phyloP scores from a whole-genome alignment of 257 asterid species.

The Ocimum tenuiflorum region DNA sequence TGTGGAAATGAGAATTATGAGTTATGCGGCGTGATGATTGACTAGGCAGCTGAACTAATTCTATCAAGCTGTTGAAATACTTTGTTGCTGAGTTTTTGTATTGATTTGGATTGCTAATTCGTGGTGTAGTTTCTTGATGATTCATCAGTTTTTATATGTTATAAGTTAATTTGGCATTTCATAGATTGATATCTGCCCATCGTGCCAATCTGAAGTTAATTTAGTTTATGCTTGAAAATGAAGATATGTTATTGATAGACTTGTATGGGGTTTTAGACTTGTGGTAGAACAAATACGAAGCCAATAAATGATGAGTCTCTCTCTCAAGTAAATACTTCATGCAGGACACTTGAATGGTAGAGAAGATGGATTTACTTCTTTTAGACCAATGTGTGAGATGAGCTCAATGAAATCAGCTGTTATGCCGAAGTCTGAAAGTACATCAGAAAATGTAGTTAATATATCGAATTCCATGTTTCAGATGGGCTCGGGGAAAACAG shows the following conservation, averaged over 20 bases:
- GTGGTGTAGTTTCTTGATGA: conserved; percentile 2
- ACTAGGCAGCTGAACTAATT: conserved; percentile 10
- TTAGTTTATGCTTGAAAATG: background rate
- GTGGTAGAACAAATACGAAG: background rate
- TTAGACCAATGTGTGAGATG: conserved; percentile 18
- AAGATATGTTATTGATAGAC: background rate
- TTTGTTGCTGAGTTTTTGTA: background rate
- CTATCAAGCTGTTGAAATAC: background rate
- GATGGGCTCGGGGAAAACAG: conserved; percentile 73
- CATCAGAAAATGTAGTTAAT: conserved; percentile 18
- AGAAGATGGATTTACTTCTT: conserved; percentile 31
- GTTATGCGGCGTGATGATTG: background rate
- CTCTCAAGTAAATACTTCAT: conserved; percentile 6
- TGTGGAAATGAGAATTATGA: background rate
- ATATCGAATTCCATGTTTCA: conserved; percentile 49
- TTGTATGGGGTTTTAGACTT: background rate
- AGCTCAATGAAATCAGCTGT: conserved; percentile 25
- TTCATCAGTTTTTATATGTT: background rate
- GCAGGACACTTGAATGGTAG: conserved; percentile 44
- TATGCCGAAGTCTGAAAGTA: conserved; percentile 24
- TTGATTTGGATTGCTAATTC: background rate
- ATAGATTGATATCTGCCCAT: background rate
- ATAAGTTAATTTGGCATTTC: background rate
- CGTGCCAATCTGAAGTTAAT: background rate
- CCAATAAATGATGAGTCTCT: background rate